A percentile compares a stretch with the other conserved stretches of the same genome.
Evolutionary conservation across 176 grass and related monocot species (phyloP).

Genomic region (Thalia dealbata): DNA sequence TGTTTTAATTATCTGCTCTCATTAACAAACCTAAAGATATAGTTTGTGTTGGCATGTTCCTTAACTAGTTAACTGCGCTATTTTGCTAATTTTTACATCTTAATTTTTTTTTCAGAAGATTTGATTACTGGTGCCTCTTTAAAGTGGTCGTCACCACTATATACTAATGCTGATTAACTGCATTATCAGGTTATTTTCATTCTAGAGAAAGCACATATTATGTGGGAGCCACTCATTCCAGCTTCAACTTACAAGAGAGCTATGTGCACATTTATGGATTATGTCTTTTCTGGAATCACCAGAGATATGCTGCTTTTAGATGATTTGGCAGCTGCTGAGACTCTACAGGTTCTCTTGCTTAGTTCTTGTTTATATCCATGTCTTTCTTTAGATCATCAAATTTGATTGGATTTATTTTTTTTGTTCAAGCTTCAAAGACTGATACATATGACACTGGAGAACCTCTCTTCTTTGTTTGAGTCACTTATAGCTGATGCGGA

Average conservation of each 20-base stretch:
- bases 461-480: constrained; percentile 59
- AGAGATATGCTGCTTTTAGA: constrained; percentile 88
- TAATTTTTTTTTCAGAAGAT: too few relatives aligned
- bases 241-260: constrained; percentile 67
- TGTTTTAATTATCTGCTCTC: neutral
- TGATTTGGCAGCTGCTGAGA: constrained; percentile 95
- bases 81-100: too few relatives aligned
- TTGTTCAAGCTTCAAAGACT: constrained; percentile 74
- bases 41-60: neutral
- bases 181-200: constrained; percentile 62
- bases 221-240: constrained; percentile 70
- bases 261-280: constrained; percentile 64
- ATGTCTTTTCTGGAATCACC: constrained; percentile 77
- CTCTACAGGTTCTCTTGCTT: constrained; percentile 54
- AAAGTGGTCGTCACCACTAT: neutral
- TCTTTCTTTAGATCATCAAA: constrained; percentile 4
- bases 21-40: neutral
- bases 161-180: neutral
- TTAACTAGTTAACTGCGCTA: neutral
- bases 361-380: constrained; percentile 12
- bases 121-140: too few relatives aligned
- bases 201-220: constrained; percentile 82
- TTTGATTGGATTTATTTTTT: constrained; percentile 24
- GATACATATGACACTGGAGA: constrained; percentile 83
- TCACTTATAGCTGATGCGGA: constrained; percentile 44